phyloP scores from a whole-genome alignment of 2,329 filamentous ascomycete genomes.

The Hypoxylon sp. region DNA sequence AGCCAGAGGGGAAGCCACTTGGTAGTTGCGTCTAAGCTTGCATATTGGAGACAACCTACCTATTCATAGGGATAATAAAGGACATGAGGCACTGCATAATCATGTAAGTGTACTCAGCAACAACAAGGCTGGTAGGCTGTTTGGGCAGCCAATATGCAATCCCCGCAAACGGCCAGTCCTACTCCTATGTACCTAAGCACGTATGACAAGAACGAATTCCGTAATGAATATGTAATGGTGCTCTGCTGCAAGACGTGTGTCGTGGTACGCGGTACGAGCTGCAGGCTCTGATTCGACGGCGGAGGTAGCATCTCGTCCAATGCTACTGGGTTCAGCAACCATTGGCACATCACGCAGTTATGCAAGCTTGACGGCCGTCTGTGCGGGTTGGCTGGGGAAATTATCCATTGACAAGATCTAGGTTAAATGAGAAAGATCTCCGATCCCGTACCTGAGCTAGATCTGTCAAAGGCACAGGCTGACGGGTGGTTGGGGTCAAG shows the following conservation, averaged over 20 bases:
- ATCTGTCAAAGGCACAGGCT: slow-evolving; percentile 18
- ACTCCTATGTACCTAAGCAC: no score
- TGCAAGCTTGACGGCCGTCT: slow-evolving; percentile 22
- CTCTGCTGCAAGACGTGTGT: slow-evolving; percentile 10
- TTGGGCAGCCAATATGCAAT: slow-evolving; percentile 13
- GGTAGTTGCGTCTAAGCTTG: neutral
- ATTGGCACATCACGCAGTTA: slow-evolving; percentile 15
- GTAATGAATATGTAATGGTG: slow-evolving; percentile 15
- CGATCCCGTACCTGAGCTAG: slow-evolving; percentile 35
- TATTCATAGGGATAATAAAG: neutral
- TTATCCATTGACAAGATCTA: slow-evolving; percentile 29
- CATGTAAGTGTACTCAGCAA: slow-evolving; percentile 26
- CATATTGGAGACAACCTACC: neutral
- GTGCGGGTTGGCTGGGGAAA: slow-evolving; percentile 17
- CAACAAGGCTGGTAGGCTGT: slow-evolving; percentile 16
- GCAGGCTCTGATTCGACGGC: slow-evolving; percentile 34
- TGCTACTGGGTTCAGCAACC: slow-evolving; percentile 15
- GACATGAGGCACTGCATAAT: neutral
- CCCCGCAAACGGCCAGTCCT: slow-evolving; percentile 27
- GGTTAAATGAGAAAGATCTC: slow-evolving; percentile 21
- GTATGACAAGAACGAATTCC: slow-evolving; percentile 18
- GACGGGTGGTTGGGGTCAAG: neutral
- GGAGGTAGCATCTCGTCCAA: slow-evolving; percentile 14
- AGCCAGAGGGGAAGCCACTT: neutral
- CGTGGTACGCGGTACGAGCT: slow-evolving; percentile 26